Evolutionary conservation across 2,329 filamentous ascomycete species (phyloP), one percentile per base, ranked within the genome.

Genomic region (Blastomyces silverae): DNA sequence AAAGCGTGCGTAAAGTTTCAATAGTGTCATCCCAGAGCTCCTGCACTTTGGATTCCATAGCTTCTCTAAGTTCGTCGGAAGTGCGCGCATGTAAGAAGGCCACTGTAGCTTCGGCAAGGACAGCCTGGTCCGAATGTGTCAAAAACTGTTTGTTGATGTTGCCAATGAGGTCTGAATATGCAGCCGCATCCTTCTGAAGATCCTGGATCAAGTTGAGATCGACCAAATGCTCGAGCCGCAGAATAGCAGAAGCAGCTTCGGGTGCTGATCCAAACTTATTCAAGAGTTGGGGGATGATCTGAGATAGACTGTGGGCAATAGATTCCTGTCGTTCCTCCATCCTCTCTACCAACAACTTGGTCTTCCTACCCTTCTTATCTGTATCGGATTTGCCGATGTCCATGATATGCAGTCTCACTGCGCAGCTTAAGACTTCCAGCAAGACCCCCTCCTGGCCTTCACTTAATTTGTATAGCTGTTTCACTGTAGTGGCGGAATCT

Each of bases 71-170:
- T 72, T 96, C 93, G 66, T 94, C 91, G 17, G 91, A 93, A 66
- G 87, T 88, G 68, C 90, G 88, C 10, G 93, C 92, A 73, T 95
- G 91, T 42, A 96, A 79, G 48, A 99, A 85, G 5, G 92, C 90
- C 28, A 87, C 83, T 37, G 89, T 89, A 17, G 92, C 93, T 75
- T 97, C 92, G 13, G 87, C 86, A 57, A 99, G 82, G 22, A 97
- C 92, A 64, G 85, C 85, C 70, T 90, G 89, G 71, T 96, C 91
- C 55, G 90, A 90, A 73, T 99, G 94, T n/a, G 91, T 87, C 71
- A 89, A 87, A 78, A 99, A 97, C 71, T 99, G 94, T 65, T 91
- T 91, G 75, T 90, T 92, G 70, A 97, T 91, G 71, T 97, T 92
- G 70, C 96, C 92, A 1, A 99, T 81, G 39, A 97, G 80, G 28